Evolutionary conservation across 495 filamentous ascomycete species (phyloP), one percentile per base, ranked within the genome.

Genomic region (Aspergillus campestris): DNA sequence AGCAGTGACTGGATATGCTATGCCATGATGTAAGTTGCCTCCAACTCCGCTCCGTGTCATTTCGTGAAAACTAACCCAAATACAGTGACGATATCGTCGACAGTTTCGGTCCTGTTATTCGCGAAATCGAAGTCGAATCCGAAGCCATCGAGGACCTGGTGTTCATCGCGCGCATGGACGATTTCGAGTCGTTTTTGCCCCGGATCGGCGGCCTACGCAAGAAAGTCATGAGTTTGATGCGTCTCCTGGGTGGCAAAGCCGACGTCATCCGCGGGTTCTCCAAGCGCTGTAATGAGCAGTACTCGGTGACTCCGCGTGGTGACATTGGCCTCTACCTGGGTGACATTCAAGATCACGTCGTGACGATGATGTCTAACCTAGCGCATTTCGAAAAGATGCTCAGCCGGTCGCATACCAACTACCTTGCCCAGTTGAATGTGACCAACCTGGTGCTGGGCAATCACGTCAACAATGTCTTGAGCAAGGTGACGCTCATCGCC

Each of bases 1-100:
- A 91, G 86, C 47, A 88, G 87, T 51, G 92, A 98, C 62, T 98
- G 92, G 92, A 91, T 98, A 49, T 98, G 94, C 68, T 98, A 98
- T 57, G 92, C 92, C 30, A 79, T 98, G 68, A 98, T 98, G 84
- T 89, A 71, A 78, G 83, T 70, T 38, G 8, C 18, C 35, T 7
- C 45, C 27, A 30, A 38, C 13, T 11, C 38, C n/a, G n/a, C 9
- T 7, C 3, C 13, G 8, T 8, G 12, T 47, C 18, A 28, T 12
- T 7, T 37, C 27, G 34, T 44, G 30, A 29, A 53, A 44, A 53
- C 48, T 53, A 51, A 50, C 40, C 5, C 7, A 14, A 15, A 12
- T 11, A 27, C 50, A 87, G 83, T 59, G 92, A 98, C 64, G 86
- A 98, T 61, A 98, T 98, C 53, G 94, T 97, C 51, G 92, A 98